These are phyloP conservation scores for Mesembryanthemum crystallinum DNA, from an alignment of 148 eudicot species.

Conservation along the genomic window DNA sequence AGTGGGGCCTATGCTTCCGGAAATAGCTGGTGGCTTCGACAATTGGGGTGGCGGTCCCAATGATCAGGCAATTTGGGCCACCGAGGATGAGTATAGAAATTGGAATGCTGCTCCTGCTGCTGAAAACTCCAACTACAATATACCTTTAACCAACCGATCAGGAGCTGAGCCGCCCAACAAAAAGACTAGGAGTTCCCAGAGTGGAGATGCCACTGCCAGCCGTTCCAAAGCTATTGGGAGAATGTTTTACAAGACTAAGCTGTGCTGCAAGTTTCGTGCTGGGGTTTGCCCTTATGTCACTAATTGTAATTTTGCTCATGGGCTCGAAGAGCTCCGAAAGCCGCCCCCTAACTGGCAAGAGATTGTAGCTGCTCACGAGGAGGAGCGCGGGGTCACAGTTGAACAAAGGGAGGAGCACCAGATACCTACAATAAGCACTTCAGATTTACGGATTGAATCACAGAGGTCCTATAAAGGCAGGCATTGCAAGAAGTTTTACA, in stretches of 20 bases:
- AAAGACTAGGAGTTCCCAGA: conserved; percentile 47
- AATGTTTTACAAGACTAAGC: conserved; percentile 91
- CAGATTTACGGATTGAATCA: conserved; percentile 46
- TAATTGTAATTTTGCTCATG: conserved; percentile 92
- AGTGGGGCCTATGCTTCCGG: conserved; percentile 11
- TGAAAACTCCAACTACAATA: conserved; percentile 17
- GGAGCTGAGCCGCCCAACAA: conserved; percentile 63
- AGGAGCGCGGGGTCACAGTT: conserved; percentile 31
- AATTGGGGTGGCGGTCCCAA: conserved; percentile 33
- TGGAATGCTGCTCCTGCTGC: conserved; percentile 28
- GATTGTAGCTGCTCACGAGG: conserved; percentile 63
- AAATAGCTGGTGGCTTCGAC: conserved; percentile 17
- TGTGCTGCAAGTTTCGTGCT: conserved; percentile 85
- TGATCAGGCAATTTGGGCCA: conserved; percentile 50
- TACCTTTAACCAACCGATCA: conserved; percentile 21
- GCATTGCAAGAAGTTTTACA: conserved; percentile 85
- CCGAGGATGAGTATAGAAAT: conserved; percentile 43
- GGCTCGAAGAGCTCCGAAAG: conserved; percentile 83
- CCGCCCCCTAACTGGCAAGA: conserved; percentile 99
- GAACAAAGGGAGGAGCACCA: conserved; percentile 80
- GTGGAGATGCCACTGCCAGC: conserved; percentile 27
- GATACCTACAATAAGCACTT: conserved; percentile 61
- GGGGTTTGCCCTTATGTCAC: conserved; percentile 91
- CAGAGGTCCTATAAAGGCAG: conserved; percentile 88
- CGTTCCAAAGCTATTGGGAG: conserved; percentile 86